These are phyloP conservation scores for Licmophora abbreviata DNA, from an alignment of 108 stramenopile genomes.

Conservation along the genomic window DNA sequence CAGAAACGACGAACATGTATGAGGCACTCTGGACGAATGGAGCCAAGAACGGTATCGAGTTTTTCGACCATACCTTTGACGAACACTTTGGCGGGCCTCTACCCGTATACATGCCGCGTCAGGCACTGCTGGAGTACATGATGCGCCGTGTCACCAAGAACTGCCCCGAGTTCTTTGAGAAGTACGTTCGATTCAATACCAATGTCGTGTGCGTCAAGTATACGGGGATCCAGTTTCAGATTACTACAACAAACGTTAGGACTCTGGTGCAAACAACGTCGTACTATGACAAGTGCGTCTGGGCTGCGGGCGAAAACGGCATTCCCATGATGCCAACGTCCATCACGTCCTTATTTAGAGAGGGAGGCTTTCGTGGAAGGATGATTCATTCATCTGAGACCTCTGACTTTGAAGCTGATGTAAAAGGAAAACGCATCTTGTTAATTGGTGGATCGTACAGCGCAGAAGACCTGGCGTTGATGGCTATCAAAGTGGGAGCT, in stretches of 20 bases:
- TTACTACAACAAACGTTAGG: constrained; percentile 9
- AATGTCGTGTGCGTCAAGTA: constrained; percentile 22
- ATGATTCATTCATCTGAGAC: constrained; percentile 38
- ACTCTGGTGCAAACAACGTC: constrained; percentile 6
- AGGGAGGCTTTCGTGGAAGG: constrained; percentile 9
- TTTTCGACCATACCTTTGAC: constrained; percentile 49
- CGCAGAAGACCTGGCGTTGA: constrained; percentile 55
- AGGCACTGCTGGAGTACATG: constrained; percentile 39
- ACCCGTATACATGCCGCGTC: constrained; percentile 37
- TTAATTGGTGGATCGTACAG: constrained; percentile 49
- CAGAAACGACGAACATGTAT: constrained; percentile 17
- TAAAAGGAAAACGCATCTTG: constrained; percentile 32
- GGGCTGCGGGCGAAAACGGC: constrained; percentile 52
- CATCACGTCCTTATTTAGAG: constrained; percentile 4
- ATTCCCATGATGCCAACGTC: constrained; percentile 21
- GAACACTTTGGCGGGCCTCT: constrained; percentile 37
- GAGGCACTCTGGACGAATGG: constrained; percentile 54
- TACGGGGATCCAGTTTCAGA: constrained; percentile 17
- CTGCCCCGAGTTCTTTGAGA: constrained; percentile 33
- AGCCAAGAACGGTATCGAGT: constrained; percentile 32
- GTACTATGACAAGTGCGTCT: constrained; percentile 52
- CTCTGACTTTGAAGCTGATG: constrained; percentile 6
- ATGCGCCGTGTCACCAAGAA: constrained; percentile 32
- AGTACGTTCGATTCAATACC: constrained; percentile 39
- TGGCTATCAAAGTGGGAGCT: constrained; percentile 41